phyloP scores from a whole-genome alignment of 148 eudicot species.

The Chenopodium formosanum region DNA sequence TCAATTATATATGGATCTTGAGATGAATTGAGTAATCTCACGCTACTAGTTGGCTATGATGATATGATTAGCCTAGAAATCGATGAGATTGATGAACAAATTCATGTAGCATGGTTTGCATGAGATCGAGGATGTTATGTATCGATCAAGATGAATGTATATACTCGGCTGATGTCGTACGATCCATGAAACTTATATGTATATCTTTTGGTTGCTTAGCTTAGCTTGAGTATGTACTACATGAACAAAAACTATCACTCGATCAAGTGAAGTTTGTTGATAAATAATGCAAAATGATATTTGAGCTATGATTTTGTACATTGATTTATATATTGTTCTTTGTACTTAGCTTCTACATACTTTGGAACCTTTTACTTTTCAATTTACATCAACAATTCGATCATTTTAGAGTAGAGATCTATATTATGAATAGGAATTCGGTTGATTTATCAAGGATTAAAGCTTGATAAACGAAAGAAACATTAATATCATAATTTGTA shows the following conservation, averaged over 20 bases:
- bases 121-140: background rate
- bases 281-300: background rate
- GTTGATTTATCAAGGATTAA: too few relatives aligned
- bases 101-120: background rate
- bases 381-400: background rate
- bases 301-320: background rate
- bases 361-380: background rate
- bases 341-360: too few relatives aligned
- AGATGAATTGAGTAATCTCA: background rate
- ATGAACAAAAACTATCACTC: background rate
- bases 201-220: background rate
- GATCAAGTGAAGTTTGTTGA: background rate
- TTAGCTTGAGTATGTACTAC: background rate
- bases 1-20: background rate
- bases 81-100: background rate
- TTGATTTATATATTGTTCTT: background rate
- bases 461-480: too few relatives aligned
- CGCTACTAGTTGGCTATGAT: background rate
- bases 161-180: background rate
- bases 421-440: too few relatives aligned
- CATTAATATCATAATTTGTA: too few relatives aligned
- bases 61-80: background rate
- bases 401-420: too few relatives aligned
- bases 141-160: background rate
- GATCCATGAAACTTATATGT: background rate